phyloP scores from a whole-genome alignment of 2,329 filamentous ascomycete species.

The Pseudofabraea citricarpa region DNA sequence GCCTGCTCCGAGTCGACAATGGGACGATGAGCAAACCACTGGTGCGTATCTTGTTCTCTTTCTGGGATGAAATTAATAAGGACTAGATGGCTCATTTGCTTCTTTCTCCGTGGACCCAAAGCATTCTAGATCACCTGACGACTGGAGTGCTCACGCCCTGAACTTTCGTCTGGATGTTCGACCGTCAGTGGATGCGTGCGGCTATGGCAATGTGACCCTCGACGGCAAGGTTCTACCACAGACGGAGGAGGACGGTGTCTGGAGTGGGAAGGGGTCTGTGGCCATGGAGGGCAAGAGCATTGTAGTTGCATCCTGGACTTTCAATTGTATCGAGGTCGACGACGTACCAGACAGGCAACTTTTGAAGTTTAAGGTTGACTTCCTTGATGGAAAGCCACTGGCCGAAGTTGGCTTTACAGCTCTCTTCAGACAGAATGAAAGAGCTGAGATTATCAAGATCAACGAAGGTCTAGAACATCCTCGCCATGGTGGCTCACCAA shows the following conservation, averaged over 20 bases:
- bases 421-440: conserved; percentile 40
- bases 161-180: conserved; percentile 38
- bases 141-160: conserved; percentile 8
- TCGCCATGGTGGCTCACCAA: neutral
- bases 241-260: conserved; percentile 23
- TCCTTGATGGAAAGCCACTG: conserved; percentile 36
- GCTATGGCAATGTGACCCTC: conserved; percentile 40
- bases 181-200: conserved; percentile 41
- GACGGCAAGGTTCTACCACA: conserved; percentile 39
- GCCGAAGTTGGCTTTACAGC: conserved; percentile 36
- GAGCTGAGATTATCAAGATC: conserved; percentile 38
- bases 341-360: conserved; percentile 37
- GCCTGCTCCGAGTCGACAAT: too few species aligned
- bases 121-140: conserved; percentile 17
- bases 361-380: conserved; percentile 38
- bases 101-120: conserved; percentile 12
- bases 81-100: conserved; percentile 14
- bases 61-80: conserved; percentile 1
- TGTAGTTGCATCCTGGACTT: conserved; percentile 41
- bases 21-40: conserved; percentile 1
- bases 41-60: conserved; percentile 4
- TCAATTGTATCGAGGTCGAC: conserved; percentile 39
- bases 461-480: conserved; percentile 24
- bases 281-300: conserved; percentile 32
- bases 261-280: conserved; percentile 36